Evolutionary conservation across 768 basidiomycete species (phyloP).

Genomic region (Lactarius psammicola): DNA sequence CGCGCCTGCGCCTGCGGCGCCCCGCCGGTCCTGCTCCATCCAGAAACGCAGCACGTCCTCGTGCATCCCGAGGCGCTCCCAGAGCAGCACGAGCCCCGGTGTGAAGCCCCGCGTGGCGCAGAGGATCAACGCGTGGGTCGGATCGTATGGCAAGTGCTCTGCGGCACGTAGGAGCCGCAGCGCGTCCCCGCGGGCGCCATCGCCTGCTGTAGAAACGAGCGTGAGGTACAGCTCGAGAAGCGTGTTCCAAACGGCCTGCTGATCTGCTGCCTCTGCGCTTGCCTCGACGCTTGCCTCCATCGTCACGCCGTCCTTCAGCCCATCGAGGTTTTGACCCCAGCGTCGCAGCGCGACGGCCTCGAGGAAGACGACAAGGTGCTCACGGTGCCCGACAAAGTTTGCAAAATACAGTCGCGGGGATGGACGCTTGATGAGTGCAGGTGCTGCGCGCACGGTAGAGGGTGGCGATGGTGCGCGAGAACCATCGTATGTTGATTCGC

Average conservation of each 20-base stretch:
- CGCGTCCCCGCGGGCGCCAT: constrained; percentile 32
- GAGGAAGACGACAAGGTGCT: constrained; percentile 80
- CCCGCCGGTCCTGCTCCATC: constrained; percentile 67
- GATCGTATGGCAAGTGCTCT: constrained; percentile 64
- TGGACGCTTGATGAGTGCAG: constrained; percentile 48
- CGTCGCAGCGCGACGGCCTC: constrained; percentile 78
- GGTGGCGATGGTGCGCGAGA: constrained; percentile 35
- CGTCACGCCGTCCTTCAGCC: constrained; percentile 26
- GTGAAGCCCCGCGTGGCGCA: constrained; percentile 85
- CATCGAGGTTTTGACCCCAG: constrained; percentile 74
- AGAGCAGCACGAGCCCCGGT: constrained; percentile 81
- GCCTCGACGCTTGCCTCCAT: constrained; percentile 28
- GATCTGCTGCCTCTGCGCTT: constrained; percentile 53
- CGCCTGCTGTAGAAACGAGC: constrained; percentile 38
- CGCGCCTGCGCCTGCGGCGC: constrained; percentile 39
- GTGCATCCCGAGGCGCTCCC: constrained; percentile 95
- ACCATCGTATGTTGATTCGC: constrained; percentile 40
- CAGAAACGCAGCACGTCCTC: constrained; percentile 92
- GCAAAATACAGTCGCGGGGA: constrained; percentile 89
- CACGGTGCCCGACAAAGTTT: constrained; percentile 88
- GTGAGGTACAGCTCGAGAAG: constrained; percentile 90
- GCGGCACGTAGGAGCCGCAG: constrained; percentile 65
- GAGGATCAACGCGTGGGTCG: constrained; percentile 90
- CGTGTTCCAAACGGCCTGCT: constrained; percentile 92
- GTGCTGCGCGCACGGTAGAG: constrained; percentile 27